These are phyloP conservation scores for Hyphopichia wangnamkhiaoensis DNA, from an alignment of 1,139 yeast genomes.

Conservation along the genomic window DNA sequence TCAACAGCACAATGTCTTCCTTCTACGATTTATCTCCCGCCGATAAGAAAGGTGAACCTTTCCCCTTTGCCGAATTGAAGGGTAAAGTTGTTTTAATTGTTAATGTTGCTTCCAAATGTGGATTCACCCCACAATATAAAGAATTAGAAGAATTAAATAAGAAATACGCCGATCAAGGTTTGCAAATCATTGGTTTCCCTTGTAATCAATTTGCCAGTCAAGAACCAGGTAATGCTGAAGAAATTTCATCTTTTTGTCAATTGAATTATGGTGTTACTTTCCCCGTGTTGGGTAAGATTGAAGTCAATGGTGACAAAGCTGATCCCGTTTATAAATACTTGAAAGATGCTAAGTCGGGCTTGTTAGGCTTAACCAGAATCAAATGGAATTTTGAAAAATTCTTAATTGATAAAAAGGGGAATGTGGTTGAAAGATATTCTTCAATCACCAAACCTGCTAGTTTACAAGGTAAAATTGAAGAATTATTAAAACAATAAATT, in stretches of 20 bases:
- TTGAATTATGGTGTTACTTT: constrained; percentile 64
- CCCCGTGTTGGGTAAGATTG: constrained; percentile 84
- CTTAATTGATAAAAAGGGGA: constrained; percentile 45
- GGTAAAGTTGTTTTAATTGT: constrained; percentile 92
- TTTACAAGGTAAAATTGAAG: constrained; percentile 38
- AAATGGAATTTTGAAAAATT: constrained; percentile 57
- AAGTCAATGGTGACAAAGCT: constrained; percentile 82
- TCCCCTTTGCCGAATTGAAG: constrained; percentile 65
- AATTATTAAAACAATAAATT: constrained; percentile 31
- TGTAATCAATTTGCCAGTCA: constrained; percentile 65
- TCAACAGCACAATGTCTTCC: constrained; percentile 25
- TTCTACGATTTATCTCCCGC: constrained; percentile 45
- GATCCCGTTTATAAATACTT: constrained; percentile 81
- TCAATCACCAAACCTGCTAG: constrained; percentile 44
- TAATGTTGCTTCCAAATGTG: constrained; percentile 92
- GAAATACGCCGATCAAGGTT: constrained; percentile 72
- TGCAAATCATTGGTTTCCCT: constrained; percentile 88
- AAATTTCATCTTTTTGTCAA: constrained; percentile 41
- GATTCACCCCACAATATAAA: constrained; percentile 77
- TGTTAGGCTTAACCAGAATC: constrained; percentile 46
- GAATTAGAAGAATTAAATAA: constrained; percentile 83
- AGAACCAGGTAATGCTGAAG: constrained; percentile 46
- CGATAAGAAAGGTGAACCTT: constrained; percentile 57
- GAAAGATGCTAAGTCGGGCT: constrained; percentile 52
- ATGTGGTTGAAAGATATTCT: constrained; percentile 46